Base-by-base conservation (phyloP, 768 basidiomycete genomes). In the Tylopilus sp. region DNA sequence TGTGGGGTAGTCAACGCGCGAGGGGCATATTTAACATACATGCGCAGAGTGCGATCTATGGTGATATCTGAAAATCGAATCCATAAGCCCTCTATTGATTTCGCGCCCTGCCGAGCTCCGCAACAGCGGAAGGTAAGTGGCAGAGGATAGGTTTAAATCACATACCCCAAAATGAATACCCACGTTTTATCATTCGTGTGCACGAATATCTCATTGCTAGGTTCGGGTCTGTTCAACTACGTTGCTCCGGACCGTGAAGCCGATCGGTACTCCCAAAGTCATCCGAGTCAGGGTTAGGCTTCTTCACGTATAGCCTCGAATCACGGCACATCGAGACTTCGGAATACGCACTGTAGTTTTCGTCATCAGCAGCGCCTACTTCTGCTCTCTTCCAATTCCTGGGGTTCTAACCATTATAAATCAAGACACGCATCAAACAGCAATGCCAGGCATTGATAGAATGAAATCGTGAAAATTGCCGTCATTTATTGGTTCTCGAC, bases 211-310 rank as follows among this genome's bases (percentile, higher is more conserved):
- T 22, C 31, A 30, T 39, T 7, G 6, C 4, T 8, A 12, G 7
- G 38, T 39, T n/a, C 31, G 35, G 26, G 8, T 40, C 36, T 41
- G 23, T 33, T 46, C 10, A 21, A 26, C 20, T 26, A 11, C 20
- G 7, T 43, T 36, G 9, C 36, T n/a, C 40, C 26, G 15, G 33
- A 33, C 22, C 13, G 39, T 20, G 22, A 6, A 26, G 38, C 22
- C 22, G 46, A 13, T 39, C 38, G 41, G 47, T 9, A 40, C 50
- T 51, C 48, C 44, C 51, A 44, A 35, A 23, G 21, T 42, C 43
- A 13, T 42, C 47, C 15, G 35, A 13, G 11, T 31, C 47, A n/a
- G 35, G 31, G 11, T 31, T 12, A 13, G 31, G 13, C 31, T 13
- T 35, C 12, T 6, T 13, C 28, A 28, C 23, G 5, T 36, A 25